Conservation (phyloP, 2,329 filamentous ascomycete genomes). For the Apiospora koreana region DNA sequence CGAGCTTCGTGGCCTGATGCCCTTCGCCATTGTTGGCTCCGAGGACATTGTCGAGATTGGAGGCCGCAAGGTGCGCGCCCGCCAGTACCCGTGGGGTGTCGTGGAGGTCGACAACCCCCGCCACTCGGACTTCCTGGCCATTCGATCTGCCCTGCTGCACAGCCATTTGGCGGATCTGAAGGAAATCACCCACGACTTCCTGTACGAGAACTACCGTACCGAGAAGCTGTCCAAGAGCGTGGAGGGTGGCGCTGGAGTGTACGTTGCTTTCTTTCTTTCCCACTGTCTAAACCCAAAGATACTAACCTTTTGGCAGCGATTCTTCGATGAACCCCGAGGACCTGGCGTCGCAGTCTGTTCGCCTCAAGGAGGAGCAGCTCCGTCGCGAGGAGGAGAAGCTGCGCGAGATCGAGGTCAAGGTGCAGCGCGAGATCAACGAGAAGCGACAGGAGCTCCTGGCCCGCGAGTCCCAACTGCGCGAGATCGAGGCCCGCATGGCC, state of each 20-base stretch:
- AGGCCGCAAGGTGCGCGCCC: slow-evolving; percentile 86
- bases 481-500: slow-evolving; percentile 98
- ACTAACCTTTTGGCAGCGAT: slow-evolving; percentile 55
- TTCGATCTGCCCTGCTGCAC: slow-evolving; percentile 93
- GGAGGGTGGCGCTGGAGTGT: slow-evolving; percentile 85
- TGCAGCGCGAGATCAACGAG: slow-evolving; percentile 99
- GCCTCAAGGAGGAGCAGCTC: slow-evolving; percentile 99
- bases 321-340: slow-evolving; percentile 98
- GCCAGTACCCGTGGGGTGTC: slow-evolving; percentile 98
- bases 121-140: slow-evolving; percentile 97
- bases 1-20: slow-evolving; percentile 95
- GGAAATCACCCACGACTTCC: slow-evolving; percentile 99
- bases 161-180: slow-evolving; percentile 98
- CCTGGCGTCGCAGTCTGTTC: slow-evolving; percentile 92
- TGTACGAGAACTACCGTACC: slow-evolving; percentile 99
- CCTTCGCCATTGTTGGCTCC: slow-evolving; percentile 97
- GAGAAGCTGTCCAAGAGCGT: slow-evolving; percentile 99
- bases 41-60: slow-evolving; percentile 95
- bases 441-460: slow-evolving; percentile 98
- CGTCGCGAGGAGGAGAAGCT: slow-evolving; percentile 99
- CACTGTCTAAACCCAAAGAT: background rate
- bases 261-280: slow-evolving; percentile 49
- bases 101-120: slow-evolving; percentile 99
- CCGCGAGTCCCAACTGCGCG: slow-evolving; percentile 95
- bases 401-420: slow-evolving; percentile 98